phyloP scores from a whole-genome alignment of 805 yeast species.

The Clavispora asparagi region DNA sequence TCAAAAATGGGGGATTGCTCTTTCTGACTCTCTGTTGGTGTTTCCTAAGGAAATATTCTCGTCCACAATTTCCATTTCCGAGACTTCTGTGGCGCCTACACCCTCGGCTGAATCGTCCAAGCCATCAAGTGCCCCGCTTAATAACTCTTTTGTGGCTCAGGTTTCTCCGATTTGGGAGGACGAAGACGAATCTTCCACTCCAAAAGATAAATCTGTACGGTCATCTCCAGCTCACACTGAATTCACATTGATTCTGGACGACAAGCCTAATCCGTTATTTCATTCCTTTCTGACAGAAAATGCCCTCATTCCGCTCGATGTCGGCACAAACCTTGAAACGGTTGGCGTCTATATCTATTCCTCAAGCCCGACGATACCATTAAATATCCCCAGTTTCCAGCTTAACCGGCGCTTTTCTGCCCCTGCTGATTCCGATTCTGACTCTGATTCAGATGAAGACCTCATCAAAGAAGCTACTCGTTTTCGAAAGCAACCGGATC shows the following conservation, averaged over 20 bases:
- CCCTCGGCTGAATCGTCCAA: neutral
- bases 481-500: neutral
- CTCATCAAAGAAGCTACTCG: slow-evolving; percentile 10
- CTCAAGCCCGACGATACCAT: neutral
- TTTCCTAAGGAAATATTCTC: slow-evolving; percentile 35
- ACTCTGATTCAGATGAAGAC: slow-evolving; percentile 16
- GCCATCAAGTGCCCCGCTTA: neutral
- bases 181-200: neutral
- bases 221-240: too few species aligned
- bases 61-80: slow-evolving; percentile 22
- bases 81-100: neutral
- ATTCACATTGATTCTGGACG: too few species aligned
- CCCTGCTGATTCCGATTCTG: neutral
- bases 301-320: too few species aligned
- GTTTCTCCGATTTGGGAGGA: neutral
- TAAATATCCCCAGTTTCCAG: neutral
- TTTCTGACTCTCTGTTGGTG: slow-evolving; percentile 25
- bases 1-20: slow-evolving; percentile 42
- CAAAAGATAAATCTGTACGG: neutral
- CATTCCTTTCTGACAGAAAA: neutral
- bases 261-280: too few species aligned
- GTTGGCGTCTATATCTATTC: neutral
- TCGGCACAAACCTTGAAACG: neutral
- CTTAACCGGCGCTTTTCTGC: neutral
- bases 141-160: neutral